Evolutionary conservation across 2,329 filamentous ascomycete species (phyloP), one percentile per base, ranked within the genome.

Genomic region (Seiridium cupressi): DNA sequence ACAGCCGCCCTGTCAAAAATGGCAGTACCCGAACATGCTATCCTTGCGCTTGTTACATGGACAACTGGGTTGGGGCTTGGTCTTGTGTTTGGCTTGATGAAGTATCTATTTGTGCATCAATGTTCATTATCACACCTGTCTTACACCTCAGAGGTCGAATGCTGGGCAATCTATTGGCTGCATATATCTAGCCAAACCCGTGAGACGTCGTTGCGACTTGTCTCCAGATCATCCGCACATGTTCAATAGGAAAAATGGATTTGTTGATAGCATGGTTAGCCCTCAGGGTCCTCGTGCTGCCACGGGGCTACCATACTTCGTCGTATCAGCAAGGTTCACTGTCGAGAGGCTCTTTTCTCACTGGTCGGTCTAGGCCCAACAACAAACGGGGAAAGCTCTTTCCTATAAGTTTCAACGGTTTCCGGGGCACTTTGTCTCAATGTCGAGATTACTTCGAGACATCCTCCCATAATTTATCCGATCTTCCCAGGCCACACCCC

Each of bases 21-120:
- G 63, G 66, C 65, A 64, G 61, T 60, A 57, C 56, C 63, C 55
- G 44, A 60, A 65, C 51, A 62, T 67, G 65, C 67, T 59, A 42
- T 13, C 38, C 38, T 8, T 42, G 13, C 38, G 13, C 13, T 42
- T 8, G 38, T 42, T 42, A 42, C 38, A 42, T 42, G 13, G 7
- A 13, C 13, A 42, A 42, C 7, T 57, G 60, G 58, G 65, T 63
- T 59, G 47, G 59, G 55, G 40, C 40, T 51, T 47, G 54, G 61
- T 67, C 62, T 47, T 53, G 69, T 68, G 61, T 44, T 58, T 57
- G 58, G 60, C 64, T 26, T 26, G 18, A 61, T 62, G 61, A 63
- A 61, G 62, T 49, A 55, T 60, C 55, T 68, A 61, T 64, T 66
- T 68, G 62, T 69, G 55, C 60, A 59, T 59, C 59, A 60, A 13